Evolutionary conservation across 1,284 basidiomycete species (phyloP).

Genomic region (Stygiomarasmius scandens): DNA sequence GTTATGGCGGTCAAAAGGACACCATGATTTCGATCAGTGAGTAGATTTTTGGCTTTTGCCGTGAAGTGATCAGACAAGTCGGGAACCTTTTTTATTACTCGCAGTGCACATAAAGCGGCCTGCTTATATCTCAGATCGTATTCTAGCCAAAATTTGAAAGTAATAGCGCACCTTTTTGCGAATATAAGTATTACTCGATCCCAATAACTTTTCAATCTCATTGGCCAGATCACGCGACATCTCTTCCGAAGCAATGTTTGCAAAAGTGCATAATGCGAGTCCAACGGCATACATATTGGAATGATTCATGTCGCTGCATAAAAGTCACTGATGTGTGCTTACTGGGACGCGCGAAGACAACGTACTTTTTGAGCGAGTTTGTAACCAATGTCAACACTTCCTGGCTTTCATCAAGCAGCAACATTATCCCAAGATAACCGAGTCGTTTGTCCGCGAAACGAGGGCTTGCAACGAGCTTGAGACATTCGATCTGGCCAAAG

Average conservation of each 20-base stretch:
- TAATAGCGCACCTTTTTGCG: constrained; percentile 87
- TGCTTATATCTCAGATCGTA: constrained; percentile 32
- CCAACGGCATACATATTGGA: constrained; percentile 99
- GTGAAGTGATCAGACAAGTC: constrained; percentile 96
- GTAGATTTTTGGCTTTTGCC: constrained; percentile 84
- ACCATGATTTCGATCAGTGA: constrained; percentile 97
- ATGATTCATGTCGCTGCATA: constrained; percentile 95
- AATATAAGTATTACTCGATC: constrained; percentile 98
- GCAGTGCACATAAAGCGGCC: constrained; percentile 96
- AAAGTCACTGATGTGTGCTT: constrained; percentile 12
- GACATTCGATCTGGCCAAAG: constrained; percentile 99
- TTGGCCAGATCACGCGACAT: constrained; percentile 97
- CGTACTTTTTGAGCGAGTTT: constrained; percentile 97
- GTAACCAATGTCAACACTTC: constrained; percentile 98
- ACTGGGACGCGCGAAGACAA: constrained; percentile 20
- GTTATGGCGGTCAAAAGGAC: constrained; percentile 94
- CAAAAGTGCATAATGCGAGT: constrained; percentile 96
- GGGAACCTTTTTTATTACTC: constrained; percentile 95
- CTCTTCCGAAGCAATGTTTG: constrained; percentile 98
- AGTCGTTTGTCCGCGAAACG: constrained; percentile 96
- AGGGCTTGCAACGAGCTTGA: constrained; percentile 98
- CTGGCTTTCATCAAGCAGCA: constrained; percentile 96
- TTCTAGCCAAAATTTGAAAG: constrained; percentile 1
- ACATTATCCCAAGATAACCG: constrained; percentile 98
- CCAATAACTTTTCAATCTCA: constrained; percentile 97